Percentiles rank a stretch among this genome's conserved stretches.
These are phyloP conservation scores for Crithidia sp. DNA, from an alignment of 208 protist genomes.

Conservation along the genomic window DNA sequence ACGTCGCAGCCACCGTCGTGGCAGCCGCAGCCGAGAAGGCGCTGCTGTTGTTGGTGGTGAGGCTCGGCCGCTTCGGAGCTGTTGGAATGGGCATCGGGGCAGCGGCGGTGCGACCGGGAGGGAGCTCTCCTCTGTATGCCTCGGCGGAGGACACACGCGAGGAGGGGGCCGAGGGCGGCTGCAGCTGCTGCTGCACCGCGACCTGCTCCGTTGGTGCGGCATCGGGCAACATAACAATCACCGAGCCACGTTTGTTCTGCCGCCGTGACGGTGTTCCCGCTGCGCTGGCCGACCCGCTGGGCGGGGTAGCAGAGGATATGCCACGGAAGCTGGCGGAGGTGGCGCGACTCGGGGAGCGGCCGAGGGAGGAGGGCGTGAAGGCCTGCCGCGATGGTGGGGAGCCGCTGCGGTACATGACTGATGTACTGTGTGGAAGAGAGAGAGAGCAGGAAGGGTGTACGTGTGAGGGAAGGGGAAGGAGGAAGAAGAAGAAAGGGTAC, in stretches of 20 bases:
- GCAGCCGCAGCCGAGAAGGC: conserved; percentile 5
- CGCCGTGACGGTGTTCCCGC: conserved; percentile 1
- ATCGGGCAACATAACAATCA: conserved; percentile 10
- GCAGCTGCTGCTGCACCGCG: not conserved
- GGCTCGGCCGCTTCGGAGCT: conserved; percentile 8
- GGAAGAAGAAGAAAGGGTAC: too few relatives aligned
- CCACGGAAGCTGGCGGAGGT: not conserved
- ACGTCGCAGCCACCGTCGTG: not conserved
- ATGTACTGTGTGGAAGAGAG: not conserved
- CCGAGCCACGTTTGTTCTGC: conserved; percentile 12
- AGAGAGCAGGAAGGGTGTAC: too few relatives aligned
- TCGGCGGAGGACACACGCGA: not conserved
- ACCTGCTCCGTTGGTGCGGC: too few relatives aligned
- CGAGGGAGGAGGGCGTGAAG: not conserved
- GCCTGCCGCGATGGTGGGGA: not conserved
- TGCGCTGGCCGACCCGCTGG: not conserved
- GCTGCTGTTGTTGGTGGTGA: not conserved
- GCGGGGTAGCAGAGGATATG: not conserved
- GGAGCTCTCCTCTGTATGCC: not conserved
- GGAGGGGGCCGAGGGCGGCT: not conserved
- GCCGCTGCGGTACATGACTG: not conserved
- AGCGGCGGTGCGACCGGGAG: not conserved
- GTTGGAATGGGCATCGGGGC: not conserved
- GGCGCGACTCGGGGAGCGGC: not conserved
- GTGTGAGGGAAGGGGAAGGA: too few relatives aligned